These are phyloP conservation scores for Penicillium coprophilum DNA, from an alignment of 495 filamentous ascomycete species.

Conservation along the genomic window DNA sequence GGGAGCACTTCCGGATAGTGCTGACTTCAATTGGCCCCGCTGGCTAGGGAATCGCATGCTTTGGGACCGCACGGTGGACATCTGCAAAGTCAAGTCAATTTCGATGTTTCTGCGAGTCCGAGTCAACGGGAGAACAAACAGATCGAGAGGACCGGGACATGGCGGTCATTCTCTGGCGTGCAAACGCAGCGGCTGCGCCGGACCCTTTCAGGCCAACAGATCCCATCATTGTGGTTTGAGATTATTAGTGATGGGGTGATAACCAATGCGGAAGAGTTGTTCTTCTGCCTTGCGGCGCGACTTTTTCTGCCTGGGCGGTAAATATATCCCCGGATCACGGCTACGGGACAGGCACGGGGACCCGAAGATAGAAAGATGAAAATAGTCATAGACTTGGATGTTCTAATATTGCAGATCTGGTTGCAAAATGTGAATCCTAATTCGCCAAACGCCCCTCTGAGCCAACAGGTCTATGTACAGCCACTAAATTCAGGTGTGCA, in stretches of 20 bases:
- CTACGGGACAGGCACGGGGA: conserved; percentile 4
- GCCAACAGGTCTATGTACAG: conserved; percentile 39
- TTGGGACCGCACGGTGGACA: conserved; percentile 40
- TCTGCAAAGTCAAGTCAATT: conserved; percentile 32
- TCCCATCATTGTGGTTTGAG: conserved; percentile 38
- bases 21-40: conserved; percentile 25
- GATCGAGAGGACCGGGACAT: conserved; percentile 39
- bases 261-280: conserved; percentile 18
- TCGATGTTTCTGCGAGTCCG: conserved; percentile 9
- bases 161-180: conserved; percentile 36
- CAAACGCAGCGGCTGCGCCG: conserved; percentile 29
- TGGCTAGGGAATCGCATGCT: conserved; percentile 24
- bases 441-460: conserved; percentile 37
- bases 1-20: conserved; percentile 24
- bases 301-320: conserved; percentile 44
- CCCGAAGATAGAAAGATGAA: background rate
- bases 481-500: conserved; percentile 21
- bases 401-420: conserved; percentile 12
- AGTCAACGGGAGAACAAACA: conserved; percentile 29
- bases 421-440: conserved; percentile 25
- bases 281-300: conserved; percentile 21
- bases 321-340: conserved; percentile 20
- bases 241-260: conserved; percentile 15
- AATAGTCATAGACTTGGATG: background rate
- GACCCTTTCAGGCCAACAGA: conserved; percentile 36